Base-by-base conservation (phyloP, 2,329 filamentous ascomycete species). In the Tolypocladium nubicola region DNA sequence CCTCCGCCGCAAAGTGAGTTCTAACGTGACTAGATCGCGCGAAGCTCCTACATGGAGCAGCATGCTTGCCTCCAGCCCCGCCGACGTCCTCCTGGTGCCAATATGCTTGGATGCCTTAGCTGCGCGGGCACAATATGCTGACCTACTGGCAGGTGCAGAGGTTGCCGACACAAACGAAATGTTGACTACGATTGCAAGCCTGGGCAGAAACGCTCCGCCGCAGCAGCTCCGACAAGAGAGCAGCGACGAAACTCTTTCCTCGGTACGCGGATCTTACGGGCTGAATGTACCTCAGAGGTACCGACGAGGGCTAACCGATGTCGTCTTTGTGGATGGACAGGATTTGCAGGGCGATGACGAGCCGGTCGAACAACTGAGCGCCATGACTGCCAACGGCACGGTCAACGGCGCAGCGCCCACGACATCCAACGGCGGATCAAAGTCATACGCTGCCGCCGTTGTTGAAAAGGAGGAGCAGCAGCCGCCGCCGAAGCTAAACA, bases 381-480 rank as follows among this genome's bases (percentile, higher is more conserved):
- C 43, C 14, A 49, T 9, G 37, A 45, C 14, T 16, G 21, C 47
- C 45, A 19, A 35, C 26, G 47, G 16, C 21, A 19, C 30, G 19
- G 47, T 39, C 3, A 43, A 43, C n/a, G 41, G 41, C 41, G 41
- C 41, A 23, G n/a, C 41, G 11, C 41, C 41, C 2, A 54, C 33
- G 14, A 19, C 33, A 13, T 19, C 55, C n/a, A 57, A 54, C 40
- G 57, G 53, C n/a, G 56, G 39, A 16, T 8, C 50, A 4, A 57
- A 59, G 40, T 64, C 58, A 19, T 67, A 66, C 52, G 66, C 65
- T 10, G 60, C 59, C 4, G 63, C 59, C 39, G 58, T 59, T 39
- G 58, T 61, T 6, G 58, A 61, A 26, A 54, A 56, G 47, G 55
- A 61, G 14, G 41, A 53, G 23, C 52, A 55, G 53, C 37, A 57